Base-by-base conservation (phyloP, 306 rosid species). In the Sechiopsis laciniata region DNA sequence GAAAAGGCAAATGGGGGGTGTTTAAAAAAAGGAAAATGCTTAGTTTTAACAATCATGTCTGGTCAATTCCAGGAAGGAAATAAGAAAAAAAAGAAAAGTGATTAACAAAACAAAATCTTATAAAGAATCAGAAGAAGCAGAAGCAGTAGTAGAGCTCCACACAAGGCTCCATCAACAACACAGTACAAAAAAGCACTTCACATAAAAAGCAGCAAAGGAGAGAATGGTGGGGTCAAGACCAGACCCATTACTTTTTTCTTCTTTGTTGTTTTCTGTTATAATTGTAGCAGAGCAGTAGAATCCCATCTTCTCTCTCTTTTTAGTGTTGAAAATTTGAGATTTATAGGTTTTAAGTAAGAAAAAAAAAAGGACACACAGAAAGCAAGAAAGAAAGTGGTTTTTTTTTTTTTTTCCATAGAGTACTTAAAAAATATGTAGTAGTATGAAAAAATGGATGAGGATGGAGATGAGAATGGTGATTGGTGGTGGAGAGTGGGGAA, bases 311-410 rank as follows among this genome's bases (percentile, higher is more conserved):
- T 75, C 15, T 78, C 75, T 73, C 80, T 76, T 62, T 32, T 80
- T 85, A 83, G 83, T 83, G 95, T 77, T 81, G 80, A 76, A 81
- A 79, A 86, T 80, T 77, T 72, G 93, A 85, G 84, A 16, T 32
- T 89, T 89, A 93, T 88, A 86, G 84, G 37, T 32, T 32, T 63
- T n/a, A 3, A 62, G 71, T 40, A 79, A 14, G 55, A 80, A 14
- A 55, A 66, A 55, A 66, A 74, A 78, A 35, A 19, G 19, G 5
- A 37, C 64, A 78, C 60, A 74, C 12, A 79, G 45, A 72, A 32
- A 78, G 60, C 72, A 32, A 32, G 37, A 32, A 32, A 32, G 37
- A 32, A 32, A 32, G 37, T 32, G 3, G 37, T 32, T 32, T 32
- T 32, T 32, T 32, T 32, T 60, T 61, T 60, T 24, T 54, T 58